Percentiles rank a stretch among this genome's conserved stretches.
These are phyloP conservation scores for Onygena corvina DNA, from an alignment of 2,329 filamentous ascomycete genomes.

Conservation along the genomic window DNA sequence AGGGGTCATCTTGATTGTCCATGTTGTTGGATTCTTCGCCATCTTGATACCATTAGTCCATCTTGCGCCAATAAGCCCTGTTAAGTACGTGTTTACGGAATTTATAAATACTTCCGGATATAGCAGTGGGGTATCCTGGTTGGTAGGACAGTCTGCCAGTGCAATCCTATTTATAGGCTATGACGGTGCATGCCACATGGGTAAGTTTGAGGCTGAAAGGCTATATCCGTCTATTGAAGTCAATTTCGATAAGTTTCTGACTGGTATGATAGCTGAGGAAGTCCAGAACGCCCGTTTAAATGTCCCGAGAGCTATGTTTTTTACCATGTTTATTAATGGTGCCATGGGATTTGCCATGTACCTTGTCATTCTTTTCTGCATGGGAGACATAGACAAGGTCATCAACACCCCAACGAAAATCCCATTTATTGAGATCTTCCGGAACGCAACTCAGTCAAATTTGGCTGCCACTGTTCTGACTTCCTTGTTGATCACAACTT, in stretches of 20 bases:
- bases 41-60: conserved; percentile 31
- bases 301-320: conserved; percentile 28
- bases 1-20: conserved; percentile 23
- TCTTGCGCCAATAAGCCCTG: conserved; percentile 1
- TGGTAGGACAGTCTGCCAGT: conserved; percentile 5
- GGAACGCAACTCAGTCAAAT: conserved; percentile 21
- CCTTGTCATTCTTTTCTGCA: not conserved
- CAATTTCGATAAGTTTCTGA: not conserved
- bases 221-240: no score
- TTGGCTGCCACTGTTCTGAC: conserved; percentile 20
- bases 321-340: conserved; percentile 27
- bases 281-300: conserved; percentile 26
- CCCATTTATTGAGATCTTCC: conserved; percentile 27
- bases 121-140: not conserved
- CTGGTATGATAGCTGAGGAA: conserved; percentile 24
- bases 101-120: conserved; percentile 5
- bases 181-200: conserved; percentile 8
- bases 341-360: conserved; percentile 26
- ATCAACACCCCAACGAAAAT: conserved; percentile 20
- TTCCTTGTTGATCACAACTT: conserved; percentile 20
- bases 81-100: conserved; percentile 1
- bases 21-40: conserved; percentile 33
- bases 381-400: conserved; percentile 9
- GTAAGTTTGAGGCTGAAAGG: no score
- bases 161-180: conserved; percentile 8